Base-by-base conservation (phyloP, 208 protist species). In the Crithidia acanthocephali region DNA sequence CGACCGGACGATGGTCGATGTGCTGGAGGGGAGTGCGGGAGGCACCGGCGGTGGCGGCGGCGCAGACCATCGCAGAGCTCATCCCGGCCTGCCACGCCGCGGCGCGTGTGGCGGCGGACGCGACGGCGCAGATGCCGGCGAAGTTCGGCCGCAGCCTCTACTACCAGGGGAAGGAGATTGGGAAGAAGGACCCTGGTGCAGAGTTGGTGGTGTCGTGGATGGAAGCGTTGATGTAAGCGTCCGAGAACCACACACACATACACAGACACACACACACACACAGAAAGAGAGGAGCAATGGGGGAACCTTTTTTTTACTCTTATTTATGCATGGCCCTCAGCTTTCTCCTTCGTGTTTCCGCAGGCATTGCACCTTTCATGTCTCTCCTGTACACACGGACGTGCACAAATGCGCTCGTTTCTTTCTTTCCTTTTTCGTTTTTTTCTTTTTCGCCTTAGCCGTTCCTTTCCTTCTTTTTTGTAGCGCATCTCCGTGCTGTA, bases 1-100 rank as follows among this genome's bases (percentile, higher is more conserved):
- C n/a, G 86, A 92, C 28, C 83, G 86, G 1, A 92, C 86, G 8
- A 92, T 92, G 86, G 84, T 92, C 20, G 86, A 92, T 27, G 86
- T 86, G 7, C 66, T 92, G 25, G 81, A 89, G 58, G 82, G 57
- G 10, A 35, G n/a, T 92, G 44, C 66, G 62, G 23, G 52, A 55
- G 57, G 51, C 40, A n/a, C 44, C 77, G 4, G 63, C 23, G 42
- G 86, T 89, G 33, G 50, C 50, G 33, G 16, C 52, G 37, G 84
- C 86, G 6, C 53, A 47, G 33, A 84, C 75, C 15, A 37, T 89
- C 58, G 23, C 57, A 35, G 80, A 74, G 42, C 68, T 91, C 16
- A 57, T 86, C 0, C n/a, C 22, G 52, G 86, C 74, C 20, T 79
- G 72, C n/a, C 53, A 75, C n/a, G 23, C 32, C n/a, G 86, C 56